Conservation (phyloP, 768 basidiomycete species). For the Pleurotus tuoliensis region DNA sequence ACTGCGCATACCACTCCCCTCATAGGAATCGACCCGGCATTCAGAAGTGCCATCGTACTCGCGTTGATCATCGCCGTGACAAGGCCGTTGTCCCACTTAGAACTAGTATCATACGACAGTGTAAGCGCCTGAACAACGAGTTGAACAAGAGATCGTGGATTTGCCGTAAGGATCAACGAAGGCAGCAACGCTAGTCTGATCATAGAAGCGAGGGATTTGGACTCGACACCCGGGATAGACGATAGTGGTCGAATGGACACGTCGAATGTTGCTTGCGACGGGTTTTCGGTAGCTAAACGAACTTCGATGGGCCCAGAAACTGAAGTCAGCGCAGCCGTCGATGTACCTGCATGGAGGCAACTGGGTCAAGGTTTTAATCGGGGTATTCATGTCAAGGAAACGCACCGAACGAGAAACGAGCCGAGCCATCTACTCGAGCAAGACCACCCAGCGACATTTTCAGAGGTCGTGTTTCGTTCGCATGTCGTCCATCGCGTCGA, state of each 20-base stretch:
- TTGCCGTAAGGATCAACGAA: slow-evolving; percentile 57
- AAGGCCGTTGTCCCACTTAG: slow-evolving; percentile 35
- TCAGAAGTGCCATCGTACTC: slow-evolving; percentile 61
- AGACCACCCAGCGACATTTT: slow-evolving; percentile 53
- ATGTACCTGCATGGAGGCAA: slow-evolving; percentile 19
- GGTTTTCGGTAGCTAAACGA: slow-evolving; percentile 61
- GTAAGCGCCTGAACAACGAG: slow-evolving; percentile 68
- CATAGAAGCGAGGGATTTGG: slow-evolving; percentile 52
- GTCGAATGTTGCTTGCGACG: slow-evolving; percentile 73
- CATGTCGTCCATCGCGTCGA: slow-evolving; percentile 33
- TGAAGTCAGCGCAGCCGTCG: slow-evolving; percentile 55
- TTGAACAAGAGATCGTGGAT: slow-evolving; percentile 73
- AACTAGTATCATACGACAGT: slow-evolving; percentile 17
- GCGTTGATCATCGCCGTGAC: slow-evolving; percentile 71
- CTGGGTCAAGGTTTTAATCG: slow-evolving; percentile 5
- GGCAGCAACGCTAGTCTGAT: slow-evolving; percentile 59
- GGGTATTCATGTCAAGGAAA: slow-evolving; percentile 5
- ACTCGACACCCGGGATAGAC: slow-evolving; percentile 63
- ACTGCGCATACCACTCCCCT: slow-evolving; percentile 71
- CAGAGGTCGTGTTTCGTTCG: slow-evolving; percentile 31
- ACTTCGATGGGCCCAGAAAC: slow-evolving; percentile 81
- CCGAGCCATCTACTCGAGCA: slow-evolving; percentile 75
- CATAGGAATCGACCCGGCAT: slow-evolving; percentile 70
- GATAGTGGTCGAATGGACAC: slow-evolving; percentile 68
- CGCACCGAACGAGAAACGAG: slow-evolving; percentile 63